phyloP scores from a whole-genome alignment of 1,284 basidiomycete species.

The Ceratobasidium sp. region DNA sequence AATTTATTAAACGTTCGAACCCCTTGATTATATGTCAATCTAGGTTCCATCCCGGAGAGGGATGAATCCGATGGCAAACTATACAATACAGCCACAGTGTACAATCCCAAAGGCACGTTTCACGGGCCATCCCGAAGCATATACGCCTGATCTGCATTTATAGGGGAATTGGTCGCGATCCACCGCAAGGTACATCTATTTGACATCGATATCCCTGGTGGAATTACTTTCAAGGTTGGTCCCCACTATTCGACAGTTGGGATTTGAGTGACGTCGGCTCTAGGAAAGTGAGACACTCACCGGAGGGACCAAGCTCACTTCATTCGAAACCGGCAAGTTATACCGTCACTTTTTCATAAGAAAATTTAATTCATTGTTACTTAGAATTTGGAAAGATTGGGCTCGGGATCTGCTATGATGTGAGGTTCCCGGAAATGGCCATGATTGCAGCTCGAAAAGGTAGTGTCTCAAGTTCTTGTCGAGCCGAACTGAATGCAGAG shows the following conservation, averaged over 20 bases:
- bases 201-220: constrained; percentile 96
- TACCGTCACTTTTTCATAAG: neutral
- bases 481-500: constrained; percentile 15
- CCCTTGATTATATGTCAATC: neutral
- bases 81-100: constrained; percentile 87
- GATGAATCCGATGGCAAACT: constrained; percentile 68
- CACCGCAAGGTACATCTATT: constrained; percentile 97
- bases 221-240: constrained; percentile 90
- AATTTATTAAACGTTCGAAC: neutral
- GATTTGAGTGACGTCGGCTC: constrained; percentile 3
- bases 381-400: constrained; percentile 89
- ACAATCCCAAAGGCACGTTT: constrained; percentile 41
- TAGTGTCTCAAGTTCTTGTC: constrained; percentile 48
- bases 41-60: constrained; percentile 88
- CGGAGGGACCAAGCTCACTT: constrained; percentile 75
- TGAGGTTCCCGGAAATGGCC: constrained; percentile 94
- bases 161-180: constrained; percentile 82
- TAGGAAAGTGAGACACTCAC: constrained; percentile 94
- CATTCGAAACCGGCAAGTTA: constrained; percentile 81
- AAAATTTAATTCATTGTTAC: neutral
- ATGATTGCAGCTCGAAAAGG: constrained; percentile 89
- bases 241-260: constrained; percentile 1
- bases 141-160: neutral
- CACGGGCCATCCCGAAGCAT: neutral
- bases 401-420: constrained; percentile 88